Percentiles rank a stretch among this genome's conserved stretches.
Conservation (phyloP, 2,329 filamentous ascomycete species). For the Penicillium sp. region DNA sequence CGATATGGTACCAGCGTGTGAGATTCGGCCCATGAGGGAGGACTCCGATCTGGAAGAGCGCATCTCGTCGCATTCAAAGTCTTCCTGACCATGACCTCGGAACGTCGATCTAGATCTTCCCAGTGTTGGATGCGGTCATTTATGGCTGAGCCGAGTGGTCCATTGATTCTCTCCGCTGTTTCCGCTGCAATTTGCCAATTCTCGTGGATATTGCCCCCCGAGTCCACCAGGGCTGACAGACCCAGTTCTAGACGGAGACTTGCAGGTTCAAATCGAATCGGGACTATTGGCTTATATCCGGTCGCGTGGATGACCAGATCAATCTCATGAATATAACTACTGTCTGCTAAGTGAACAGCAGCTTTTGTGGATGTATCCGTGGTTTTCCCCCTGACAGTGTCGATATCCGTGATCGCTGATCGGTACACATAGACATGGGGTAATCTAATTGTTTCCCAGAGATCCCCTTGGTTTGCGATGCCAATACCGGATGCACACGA, state of each 20-base stretch:
- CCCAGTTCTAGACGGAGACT: constrained; percentile 13
- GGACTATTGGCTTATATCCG: constrained; percentile 18
- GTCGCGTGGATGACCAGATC: constrained; percentile 21
- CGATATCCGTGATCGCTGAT: constrained; percentile 11
- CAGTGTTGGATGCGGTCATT: constrained; percentile 6
- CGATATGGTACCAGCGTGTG: constrained; percentile 11
- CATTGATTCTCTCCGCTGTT: constrained; percentile 1
- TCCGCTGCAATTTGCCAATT: background rate
- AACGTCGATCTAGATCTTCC: constrained; percentile 8
- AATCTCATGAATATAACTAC: constrained; percentile 8
- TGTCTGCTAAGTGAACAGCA: constrained; percentile 7
- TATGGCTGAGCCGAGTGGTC: background rate
- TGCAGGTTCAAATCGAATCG: constrained; percentile 14
- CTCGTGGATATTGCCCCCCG: background rate
- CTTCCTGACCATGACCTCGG: constrained; percentile 3
- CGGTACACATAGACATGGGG: constrained; percentile 19
- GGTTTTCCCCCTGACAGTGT: background rate
- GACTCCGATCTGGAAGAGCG: background rate
- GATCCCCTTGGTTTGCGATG: constrained; percentile 20
- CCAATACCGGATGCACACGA: constrained; percentile 18
- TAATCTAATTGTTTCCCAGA: constrained; percentile 19
- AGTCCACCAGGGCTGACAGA: constrained; percentile 4
- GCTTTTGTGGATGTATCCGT: background rate
- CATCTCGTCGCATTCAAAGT: constrained; percentile 5
- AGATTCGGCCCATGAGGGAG: background rate